phyloP scores from a whole-genome alignment of 495 filamentous ascomycete genomes.

The Bryoglossum gracile region DNA sequence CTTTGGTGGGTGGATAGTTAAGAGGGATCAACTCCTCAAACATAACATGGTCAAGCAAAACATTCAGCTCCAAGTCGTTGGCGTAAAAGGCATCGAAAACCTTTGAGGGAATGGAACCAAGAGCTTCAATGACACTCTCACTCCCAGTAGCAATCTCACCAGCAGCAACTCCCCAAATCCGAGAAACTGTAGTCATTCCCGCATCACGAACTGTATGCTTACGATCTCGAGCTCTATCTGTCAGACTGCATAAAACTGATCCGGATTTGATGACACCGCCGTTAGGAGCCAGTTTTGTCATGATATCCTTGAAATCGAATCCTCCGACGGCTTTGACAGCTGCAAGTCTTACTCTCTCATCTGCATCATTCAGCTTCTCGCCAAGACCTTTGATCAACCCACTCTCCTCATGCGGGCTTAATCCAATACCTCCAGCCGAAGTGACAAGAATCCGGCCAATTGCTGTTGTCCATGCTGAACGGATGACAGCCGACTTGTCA shows the following conservation, averaged over 20 bases:
- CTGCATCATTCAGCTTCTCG: constrained; percentile 75
- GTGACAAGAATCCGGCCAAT: constrained; percentile 76
- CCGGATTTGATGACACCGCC: constrained; percentile 63
- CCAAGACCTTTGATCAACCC: constrained; percentile 63
- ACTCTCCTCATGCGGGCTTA: constrained; percentile 69
- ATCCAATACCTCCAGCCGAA: constrained; percentile 76
- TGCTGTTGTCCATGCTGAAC: constrained; percentile 76
- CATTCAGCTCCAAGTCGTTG: constrained; percentile 81
- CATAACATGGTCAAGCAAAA: constrained; percentile 75
- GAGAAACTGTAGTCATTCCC: constrained; percentile 73
- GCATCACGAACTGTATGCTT: constrained; percentile 75
- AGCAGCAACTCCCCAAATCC: constrained; percentile 85
- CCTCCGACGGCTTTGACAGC: constrained; percentile 74
- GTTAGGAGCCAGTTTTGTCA: constrained; percentile 67
- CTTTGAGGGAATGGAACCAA: constrained; percentile 74
- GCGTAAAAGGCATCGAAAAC: constrained; percentile 86
- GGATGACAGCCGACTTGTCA: constrained; percentile 74
- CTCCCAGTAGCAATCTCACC: constrained; percentile 81
- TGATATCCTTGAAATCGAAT: constrained; percentile 69
- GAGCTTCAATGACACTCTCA: constrained; percentile 59
- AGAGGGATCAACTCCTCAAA: constrained; percentile 82
- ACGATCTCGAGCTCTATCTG: constrained; percentile 82
- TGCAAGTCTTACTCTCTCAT: constrained; percentile 84
- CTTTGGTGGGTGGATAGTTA: constrained; percentile 71
- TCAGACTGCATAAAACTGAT: constrained; percentile 69